These are phyloP conservation scores for Pseudogymnoascus sp. DNA, from an alignment of 2,329 filamentous ascomycete genomes.

Conservation along the genomic window DNA sequence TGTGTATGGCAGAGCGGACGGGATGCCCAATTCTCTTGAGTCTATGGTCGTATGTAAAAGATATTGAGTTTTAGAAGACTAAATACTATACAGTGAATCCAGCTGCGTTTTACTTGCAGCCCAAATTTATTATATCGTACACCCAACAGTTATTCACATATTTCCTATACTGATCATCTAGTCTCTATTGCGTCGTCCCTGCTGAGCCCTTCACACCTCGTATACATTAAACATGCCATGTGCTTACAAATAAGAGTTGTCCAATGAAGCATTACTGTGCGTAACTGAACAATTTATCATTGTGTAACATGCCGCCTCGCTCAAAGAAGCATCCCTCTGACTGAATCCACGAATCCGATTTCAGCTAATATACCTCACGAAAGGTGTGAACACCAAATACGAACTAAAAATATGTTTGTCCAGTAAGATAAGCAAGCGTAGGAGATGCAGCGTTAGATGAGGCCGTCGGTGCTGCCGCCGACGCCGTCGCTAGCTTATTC, in stretches of 20 bases:
- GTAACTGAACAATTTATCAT: not conserved
- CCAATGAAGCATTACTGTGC: not conserved
- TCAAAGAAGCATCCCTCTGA: not conserved
- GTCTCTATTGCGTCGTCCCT: no score
- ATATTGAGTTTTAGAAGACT: no score
- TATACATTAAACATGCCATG: not conserved
- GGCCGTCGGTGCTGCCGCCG: not conserved
- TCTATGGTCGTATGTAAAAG: no score
- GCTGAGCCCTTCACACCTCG: no score
- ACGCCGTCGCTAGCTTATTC: not conserved
- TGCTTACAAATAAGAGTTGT: not conserved
- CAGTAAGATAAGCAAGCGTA: not conserved
- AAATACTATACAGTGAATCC: no score
- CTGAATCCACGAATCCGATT: not conserved
- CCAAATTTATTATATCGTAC: not conserved
- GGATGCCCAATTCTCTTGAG: no score
- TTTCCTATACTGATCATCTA: not conserved
- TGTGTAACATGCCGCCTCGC: not conserved
- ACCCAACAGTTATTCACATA: no score
- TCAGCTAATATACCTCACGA: not conserved
- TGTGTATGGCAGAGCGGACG: no score
- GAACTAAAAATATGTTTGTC: not conserved
- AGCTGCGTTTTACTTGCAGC: no score
- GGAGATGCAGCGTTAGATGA: not conserved
- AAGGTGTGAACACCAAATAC: not conserved